These are phyloP conservation scores for Persicaria tinctoria DNA, from an alignment of 148 eudicot genomes.

Conservation along the genomic window DNA sequence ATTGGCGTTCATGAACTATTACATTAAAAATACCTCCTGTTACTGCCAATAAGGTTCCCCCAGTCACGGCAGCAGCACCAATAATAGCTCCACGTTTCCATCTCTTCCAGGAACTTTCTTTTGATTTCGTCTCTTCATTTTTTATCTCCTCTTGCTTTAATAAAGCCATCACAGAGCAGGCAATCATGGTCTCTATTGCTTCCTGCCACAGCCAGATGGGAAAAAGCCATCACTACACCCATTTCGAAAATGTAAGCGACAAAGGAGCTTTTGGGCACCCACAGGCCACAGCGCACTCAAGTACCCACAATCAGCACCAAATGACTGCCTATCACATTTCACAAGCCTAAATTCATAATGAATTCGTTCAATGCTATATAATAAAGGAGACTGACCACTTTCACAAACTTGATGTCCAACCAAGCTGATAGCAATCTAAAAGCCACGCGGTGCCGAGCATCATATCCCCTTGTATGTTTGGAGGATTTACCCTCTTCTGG, in stretches of 20 bases:
- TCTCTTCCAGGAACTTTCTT: conserved; percentile 60
- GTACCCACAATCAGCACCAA: background rate
- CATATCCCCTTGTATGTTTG: conserved; percentile 63
- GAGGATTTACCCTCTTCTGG: conserved; percentile 46
- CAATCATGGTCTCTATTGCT: conserved; percentile 84
- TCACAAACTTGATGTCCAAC: conserved; percentile 80
- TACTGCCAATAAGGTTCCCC: conserved; percentile 88
- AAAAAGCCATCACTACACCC: background rate
- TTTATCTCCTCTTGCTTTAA: conserved; percentile 57
- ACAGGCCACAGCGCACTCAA: background rate
- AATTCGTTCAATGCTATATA: background rate
- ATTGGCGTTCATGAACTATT: background rate
- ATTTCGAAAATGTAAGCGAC: background rate
- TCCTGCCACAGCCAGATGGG: conserved; percentile 40
- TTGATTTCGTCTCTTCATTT: conserved; percentile 37
- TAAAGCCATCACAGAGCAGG: conserved; percentile 94
- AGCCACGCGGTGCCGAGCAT: conserved; percentile 90
- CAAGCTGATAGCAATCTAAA: conserved; percentile 81
- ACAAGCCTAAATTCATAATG: background rate
- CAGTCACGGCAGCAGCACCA: conserved; percentile 96
- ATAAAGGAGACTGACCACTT: conserved; percentile 46
- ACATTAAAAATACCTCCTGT: conserved; percentile 61
- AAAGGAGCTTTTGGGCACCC: background rate
- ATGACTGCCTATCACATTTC: background rate
- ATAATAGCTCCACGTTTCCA: conserved; percentile 97